Evolutionary conservation across 441 rosid genomes (phyloP).

Genomic region (Arabidopsis hybrid): DNA sequence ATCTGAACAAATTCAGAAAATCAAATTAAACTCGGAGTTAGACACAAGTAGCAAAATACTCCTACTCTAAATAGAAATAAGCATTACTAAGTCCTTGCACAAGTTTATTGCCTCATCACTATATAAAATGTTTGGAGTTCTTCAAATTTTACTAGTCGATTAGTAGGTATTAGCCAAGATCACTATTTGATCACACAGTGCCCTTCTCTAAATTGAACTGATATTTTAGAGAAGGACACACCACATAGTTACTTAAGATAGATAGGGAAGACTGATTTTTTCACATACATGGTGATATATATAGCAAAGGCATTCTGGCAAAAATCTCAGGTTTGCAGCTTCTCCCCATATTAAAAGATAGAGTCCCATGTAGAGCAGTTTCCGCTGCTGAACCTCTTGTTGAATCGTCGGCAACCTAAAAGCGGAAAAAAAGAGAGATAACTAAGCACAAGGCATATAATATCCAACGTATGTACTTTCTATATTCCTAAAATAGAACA

Average conservation of each 20-base stretch:
- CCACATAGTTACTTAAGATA: neutral
- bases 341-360: slow-evolving; percentile 97
- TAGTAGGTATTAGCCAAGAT: neutral
- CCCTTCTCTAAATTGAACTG: neutral
- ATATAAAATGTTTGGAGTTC: neutral
- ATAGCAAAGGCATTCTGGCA: slow-evolving; percentile 96
- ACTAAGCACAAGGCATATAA: slow-evolving; percentile 11
- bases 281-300: slow-evolving; percentile 88
- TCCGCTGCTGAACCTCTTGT: slow-evolving; percentile 75
- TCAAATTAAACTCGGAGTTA: neutral
- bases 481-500: neutral
- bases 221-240: neutral
- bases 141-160: neutral
- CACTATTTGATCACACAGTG: neutral
- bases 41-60: neutral
- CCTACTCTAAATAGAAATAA: neutral
- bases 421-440: neutral
- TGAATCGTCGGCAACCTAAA: slow-evolving; percentile 90
- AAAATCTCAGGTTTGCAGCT: slow-evolving; percentile 94
- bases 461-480: slow-evolving; percentile 4
- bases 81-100: slow-evolving; percentile 5
- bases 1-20: slow-evolving; percentile 40
- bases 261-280: neutral
- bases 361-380: slow-evolving; percentile 82
- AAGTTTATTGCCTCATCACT: neutral